Base-by-base conservation (phyloP, 2,329 filamentous ascomycete genomes). In the Aurifilum marmelostoma region DNA sequence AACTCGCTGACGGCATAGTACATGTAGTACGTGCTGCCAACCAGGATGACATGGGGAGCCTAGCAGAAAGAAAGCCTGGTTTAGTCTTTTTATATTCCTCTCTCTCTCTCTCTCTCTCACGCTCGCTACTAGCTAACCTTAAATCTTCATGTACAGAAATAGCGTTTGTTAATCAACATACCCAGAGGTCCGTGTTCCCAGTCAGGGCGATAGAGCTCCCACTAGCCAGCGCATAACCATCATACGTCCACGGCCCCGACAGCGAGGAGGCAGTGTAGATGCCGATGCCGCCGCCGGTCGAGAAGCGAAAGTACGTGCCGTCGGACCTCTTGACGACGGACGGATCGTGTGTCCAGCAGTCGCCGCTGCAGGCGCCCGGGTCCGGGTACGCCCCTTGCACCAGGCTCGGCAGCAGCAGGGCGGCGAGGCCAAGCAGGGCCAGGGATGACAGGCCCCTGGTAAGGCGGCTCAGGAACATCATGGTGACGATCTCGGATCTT, bases 1-100 rank as follows among this genome's bases (percentile, higher is more conserved):
- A 89, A 90, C 0, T 84, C 80, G 47, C 84, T 88, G n/a, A 91
- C 87, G 1, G 86, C 82, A 77, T 91, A 91, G 83, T 89, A 91
- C n/a, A 92, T 84, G 73, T 90, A 85, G 79, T 91, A 91, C 0
- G 81, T 80, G 66, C 79, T 80, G 71, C 84, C 85, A n/a, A 91
- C 81, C 21, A 85, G 78, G 24, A 80, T 77, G 18, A 89, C 85
- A 72, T 92, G 89, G 0, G 90, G 90, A 1, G 90, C 90, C 88
- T 89, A 54, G 11, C 32, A n/a, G 37, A 27, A 21, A 3, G 1
- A 27, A 21, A 3, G 1, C 3, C 8, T 21, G 65, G 54, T n/a
- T 59, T 8, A 67, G 16, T 56, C 11, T 34, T 24, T 56, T 2
- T n/a, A n/a, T n/a, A n/a, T 56, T 6, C 8, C 52, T 29, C 52